A percentile compares a stretch with the other conserved stretches of the same genome.
Evolutionary conservation across 1,139 yeast species (phyloP).

Genomic region (Hyphopichia fennica): DNA sequence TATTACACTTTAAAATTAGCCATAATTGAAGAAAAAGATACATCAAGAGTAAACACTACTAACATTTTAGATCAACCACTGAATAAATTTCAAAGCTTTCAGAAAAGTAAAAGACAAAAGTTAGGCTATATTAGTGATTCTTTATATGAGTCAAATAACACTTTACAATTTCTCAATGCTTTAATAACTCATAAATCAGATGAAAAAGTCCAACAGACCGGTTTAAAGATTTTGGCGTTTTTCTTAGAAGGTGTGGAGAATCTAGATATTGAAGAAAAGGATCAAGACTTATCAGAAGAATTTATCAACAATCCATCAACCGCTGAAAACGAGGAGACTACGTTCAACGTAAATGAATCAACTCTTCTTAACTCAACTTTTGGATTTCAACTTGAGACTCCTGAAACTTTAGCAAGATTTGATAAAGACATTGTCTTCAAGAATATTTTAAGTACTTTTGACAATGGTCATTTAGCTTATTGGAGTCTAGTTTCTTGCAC

Average conservation of each 20-base stretch:
- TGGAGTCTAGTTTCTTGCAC: conserved; percentile 40
- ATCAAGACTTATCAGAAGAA: neutral
- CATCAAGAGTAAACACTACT: neutral
- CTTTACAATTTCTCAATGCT: conserved; percentile 20
- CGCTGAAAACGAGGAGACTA: neutral
- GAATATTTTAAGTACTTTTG: conserved; percentile 22
- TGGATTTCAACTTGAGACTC: conserved; percentile 4
- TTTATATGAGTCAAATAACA: conserved; percentile 14
- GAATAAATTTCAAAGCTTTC: conserved; percentile 3
- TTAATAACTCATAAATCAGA: conserved; percentile 18
- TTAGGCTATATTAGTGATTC: conserved; percentile 18
- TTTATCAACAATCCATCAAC: neutral
- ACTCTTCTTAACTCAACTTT: conserved; percentile 7
- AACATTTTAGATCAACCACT: neutral
- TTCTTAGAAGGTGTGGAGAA: conserved; percentile 14
- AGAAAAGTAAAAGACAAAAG: conserved; percentile 18
- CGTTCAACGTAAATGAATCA: conserved; percentile 7
- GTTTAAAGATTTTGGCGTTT: conserved; percentile 30
- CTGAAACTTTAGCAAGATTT: conserved; percentile 2
- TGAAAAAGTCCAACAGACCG: conserved; percentile 19
- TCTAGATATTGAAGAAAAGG: neutral
- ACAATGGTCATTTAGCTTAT: conserved; percentile 18
- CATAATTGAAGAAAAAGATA: conserved; percentile 1
- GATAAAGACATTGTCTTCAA: conserved; percentile 14
- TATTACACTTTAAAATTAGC: conserved; percentile 22